Evolutionary conservation across 352 stramenopile species (phyloP).

Genomic region (Phytophthora macrochlamydospora): DNA sequence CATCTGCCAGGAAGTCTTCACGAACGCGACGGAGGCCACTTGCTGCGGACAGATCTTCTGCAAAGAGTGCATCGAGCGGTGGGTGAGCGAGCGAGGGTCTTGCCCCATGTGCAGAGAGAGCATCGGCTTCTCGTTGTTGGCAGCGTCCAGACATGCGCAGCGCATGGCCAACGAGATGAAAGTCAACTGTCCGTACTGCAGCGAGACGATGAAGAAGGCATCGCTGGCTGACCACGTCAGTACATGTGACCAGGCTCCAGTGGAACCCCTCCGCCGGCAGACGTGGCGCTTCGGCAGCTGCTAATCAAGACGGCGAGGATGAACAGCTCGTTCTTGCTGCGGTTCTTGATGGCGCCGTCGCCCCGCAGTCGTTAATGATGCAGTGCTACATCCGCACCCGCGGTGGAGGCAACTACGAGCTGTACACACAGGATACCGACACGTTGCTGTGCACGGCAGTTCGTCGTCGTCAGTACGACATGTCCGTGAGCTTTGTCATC

Average conservation of each 20-base stretch:
- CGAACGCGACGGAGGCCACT: slow-evolving; percentile 69
- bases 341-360: slow-evolving; percentile 65
- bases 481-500: slow-evolving; percentile 87
- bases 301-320: slow-evolving; percentile 63
- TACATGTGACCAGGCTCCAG: slow-evolving; percentile 65
- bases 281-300: slow-evolving; percentile 69
- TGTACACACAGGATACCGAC: slow-evolving; percentile 86
- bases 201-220: slow-evolving; percentile 77
- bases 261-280: slow-evolving; percentile 77
- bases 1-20: slow-evolving; percentile 87
- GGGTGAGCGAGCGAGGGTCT: slow-evolving; percentile 79
- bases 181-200: slow-evolving; percentile 70
- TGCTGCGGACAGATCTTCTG: slow-evolving; percentile 89
- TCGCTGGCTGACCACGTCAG: slow-evolving; percentile 65
- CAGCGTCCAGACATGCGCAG: slow-evolving; percentile 70
- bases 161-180: slow-evolving; percentile 90
- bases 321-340: slow-evolving; percentile 52
- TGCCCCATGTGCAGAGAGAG: slow-evolving; percentile 84
- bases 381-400: slow-evolving; percentile 89
- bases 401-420: slow-evolving; percentile 81
- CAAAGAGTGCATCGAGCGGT: slow-evolving; percentile 81
- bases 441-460: slow-evolving; percentile 78
- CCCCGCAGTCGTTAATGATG: slow-evolving; percentile 73
- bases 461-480: slow-evolving; percentile 84
- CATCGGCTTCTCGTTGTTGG: slow-evolving; percentile 72